Percentiles rank a stretch among this genome's conserved stretches.
phyloP scores from a whole-genome alignment of 306 rosid species.

The Acmispon strigosus region DNA sequence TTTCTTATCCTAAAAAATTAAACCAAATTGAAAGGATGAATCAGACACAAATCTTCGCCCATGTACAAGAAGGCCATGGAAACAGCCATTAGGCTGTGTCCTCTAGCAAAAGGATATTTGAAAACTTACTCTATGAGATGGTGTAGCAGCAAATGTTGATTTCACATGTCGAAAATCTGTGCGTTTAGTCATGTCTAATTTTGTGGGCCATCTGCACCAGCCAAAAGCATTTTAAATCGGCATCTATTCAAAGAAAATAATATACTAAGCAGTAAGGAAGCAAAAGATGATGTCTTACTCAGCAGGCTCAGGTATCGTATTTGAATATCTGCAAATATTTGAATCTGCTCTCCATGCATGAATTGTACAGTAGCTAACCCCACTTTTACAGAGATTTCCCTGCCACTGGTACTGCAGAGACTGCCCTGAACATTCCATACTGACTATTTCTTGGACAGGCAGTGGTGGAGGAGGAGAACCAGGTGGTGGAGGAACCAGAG shows the following conservation, averaged over 20 bases:
- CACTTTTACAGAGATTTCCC: conserved; percentile 86
- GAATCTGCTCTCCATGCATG: conserved; percentile 69
- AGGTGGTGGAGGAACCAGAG: conserved; percentile 80
- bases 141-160: conserved; percentile 71
- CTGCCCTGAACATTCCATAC: conserved; percentile 43
- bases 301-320: conserved; percentile 67
- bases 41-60: no score
- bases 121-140: conserved; percentile 70
- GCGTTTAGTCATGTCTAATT: conserved; percentile 93
- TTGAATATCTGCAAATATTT: conserved; percentile 63
- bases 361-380: conserved; percentile 83
- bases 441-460: conserved; percentile 41
- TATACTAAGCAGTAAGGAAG: conserved; percentile 15
- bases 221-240: conserved; percentile 9
- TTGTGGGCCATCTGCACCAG: conserved; percentile 85
- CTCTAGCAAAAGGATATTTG: conserved; percentile 17
- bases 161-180: conserved; percentile 81
- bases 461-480: conserved; percentile 64
- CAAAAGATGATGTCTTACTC: conserved; percentile 46
- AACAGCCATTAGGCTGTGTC: no score
- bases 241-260: neutral
- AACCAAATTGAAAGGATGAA: no score
- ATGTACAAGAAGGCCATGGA: no score
- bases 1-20: no score
- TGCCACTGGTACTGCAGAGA: conserved; percentile 60